Base-by-base conservation (phyloP, 495 filamentous ascomycete species). In the Xylaria intraflava region DNA sequence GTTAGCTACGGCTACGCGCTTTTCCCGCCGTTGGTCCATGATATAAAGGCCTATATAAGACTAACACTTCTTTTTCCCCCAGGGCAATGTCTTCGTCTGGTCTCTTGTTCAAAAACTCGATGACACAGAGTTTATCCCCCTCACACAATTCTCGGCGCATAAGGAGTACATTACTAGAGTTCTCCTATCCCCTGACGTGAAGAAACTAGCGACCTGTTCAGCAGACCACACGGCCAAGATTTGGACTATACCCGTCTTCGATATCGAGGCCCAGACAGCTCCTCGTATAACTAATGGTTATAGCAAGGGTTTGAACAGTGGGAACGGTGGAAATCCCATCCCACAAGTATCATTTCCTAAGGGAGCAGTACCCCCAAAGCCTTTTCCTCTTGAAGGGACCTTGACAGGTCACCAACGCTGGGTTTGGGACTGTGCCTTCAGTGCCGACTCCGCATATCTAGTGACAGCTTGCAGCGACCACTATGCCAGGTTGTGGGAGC, bases 371-470 rank as follows among this genome's bases (percentile, higher is more conserved):
- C 58, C 70, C 43, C 67, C 60, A 52, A 78, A 69, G 70, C 83
- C 73, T 52, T 95, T 80, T 78, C 85, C 79, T 11, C 78, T 96
- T 5, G 90, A 97, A 67, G 91, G 89, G 5, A 95, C 89, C 2
- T 80, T 98, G 1, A 83, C 86, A n/a, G 86, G 87, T 51, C 93
- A 98, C 67, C 93, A 98, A 69, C 85, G 93, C 30, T 98, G 93
- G 93, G 93, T 98, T 0, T 98, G 93, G 93, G 93, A 98, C 69
- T 98, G 93, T 66, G 93, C 93, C 2, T 98, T 97, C 72, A 93
- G 88, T 54, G 93, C 94, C 9, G 93, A 98, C 65, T 91, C 86
- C 30, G 93, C 93, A 0, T 98, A 98, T 65, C 74, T 98, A 2
- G 93, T 98, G n/a, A 98, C 94, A 2, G 94, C 94, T 9, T 97